phyloP scores from a whole-genome alignment of 2,329 filamentous ascomycete species.

The Colletotrichum noveboracense region DNA sequence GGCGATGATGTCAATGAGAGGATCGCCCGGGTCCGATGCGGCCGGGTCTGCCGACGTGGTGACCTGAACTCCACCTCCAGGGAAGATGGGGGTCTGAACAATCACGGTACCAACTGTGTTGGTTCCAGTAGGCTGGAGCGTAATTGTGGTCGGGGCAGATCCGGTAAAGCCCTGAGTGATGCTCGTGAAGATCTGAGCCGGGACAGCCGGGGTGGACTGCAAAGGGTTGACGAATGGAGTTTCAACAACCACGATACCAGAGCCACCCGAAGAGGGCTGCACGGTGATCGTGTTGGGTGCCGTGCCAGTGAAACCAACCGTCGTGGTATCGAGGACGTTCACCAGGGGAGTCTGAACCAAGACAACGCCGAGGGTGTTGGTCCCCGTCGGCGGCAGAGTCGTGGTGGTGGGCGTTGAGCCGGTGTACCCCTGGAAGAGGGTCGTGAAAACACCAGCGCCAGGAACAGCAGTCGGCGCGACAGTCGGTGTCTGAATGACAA shows the following conservation, averaged over 20 bases:
- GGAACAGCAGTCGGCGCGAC: background rate
- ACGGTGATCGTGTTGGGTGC: slow-evolving; percentile 2
- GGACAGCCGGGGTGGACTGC: background rate
- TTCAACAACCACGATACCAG: slow-evolving; percentile 15
- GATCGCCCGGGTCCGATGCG: background rate
- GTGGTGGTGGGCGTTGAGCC: background rate
- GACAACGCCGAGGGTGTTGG: background rate
- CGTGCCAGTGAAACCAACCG: slow-evolving; percentile 4
- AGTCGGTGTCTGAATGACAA: slow-evolving; percentile 16
- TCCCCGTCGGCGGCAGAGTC: slow-evolving; percentile 1
- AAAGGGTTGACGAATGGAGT: background rate
- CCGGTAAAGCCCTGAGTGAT: slow-evolving; percentile 6
- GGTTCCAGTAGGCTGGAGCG: background rate
- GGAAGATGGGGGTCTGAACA: slow-evolving; percentile 11
- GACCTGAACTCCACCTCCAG: background rate
- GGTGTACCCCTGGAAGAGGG: background rate
- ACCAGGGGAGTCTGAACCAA: slow-evolving; percentile 6
- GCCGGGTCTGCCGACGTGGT: background rate
- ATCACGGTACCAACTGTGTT: slow-evolving; percentile 6
- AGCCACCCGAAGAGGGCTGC: slow-evolving; percentile 4
- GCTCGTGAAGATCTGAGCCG: slow-evolving; percentile 1
- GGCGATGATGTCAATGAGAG: background rate
- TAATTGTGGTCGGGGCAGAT: background rate
- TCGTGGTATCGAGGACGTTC: background rate
- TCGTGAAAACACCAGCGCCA: background rate